phyloP scores from a whole-genome alignment of 768 basidiomycete genomes.

The Scleroderma bovista region DNA sequence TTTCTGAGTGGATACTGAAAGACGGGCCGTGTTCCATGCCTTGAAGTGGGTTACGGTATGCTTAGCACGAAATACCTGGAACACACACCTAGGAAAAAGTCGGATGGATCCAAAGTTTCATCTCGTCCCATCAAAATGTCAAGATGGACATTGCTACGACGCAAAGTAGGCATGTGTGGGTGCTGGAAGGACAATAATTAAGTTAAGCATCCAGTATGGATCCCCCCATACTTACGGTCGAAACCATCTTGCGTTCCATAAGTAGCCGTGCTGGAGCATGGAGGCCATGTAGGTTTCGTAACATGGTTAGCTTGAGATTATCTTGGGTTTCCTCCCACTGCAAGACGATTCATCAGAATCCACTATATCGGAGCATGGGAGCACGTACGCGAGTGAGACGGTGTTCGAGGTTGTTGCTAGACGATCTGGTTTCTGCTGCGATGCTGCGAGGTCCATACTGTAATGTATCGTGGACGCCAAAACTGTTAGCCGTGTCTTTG shows the following conservation, averaged over 20 bases:
- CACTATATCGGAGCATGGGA: neutral
- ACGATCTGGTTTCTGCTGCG: conserved; percentile 59
- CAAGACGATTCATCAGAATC: conserved; percentile 1
- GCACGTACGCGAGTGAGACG: conserved; percentile 71
- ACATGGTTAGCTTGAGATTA: conserved; percentile 76
- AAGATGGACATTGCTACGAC: conserved; percentile 75
- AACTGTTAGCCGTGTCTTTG: conserved; percentile 59
- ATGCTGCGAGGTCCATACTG: conserved; percentile 80
- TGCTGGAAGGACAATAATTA: conserved; percentile 36
- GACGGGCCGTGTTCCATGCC: conserved; percentile 48
- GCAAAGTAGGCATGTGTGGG: conserved; percentile 58
- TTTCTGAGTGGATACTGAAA: conserved; percentile 56
- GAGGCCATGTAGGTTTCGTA: conserved; percentile 80
- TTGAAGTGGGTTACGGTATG: conserved; percentile 19
- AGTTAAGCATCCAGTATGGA: neutral
- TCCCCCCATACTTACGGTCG: conserved; percentile 46
- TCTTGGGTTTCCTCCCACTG: conserved; percentile 96
- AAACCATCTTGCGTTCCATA: conserved; percentile 91
- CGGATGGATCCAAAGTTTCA: conserved; percentile 69
- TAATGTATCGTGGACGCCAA: conserved; percentile 87
- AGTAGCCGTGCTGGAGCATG: conserved; percentile 84
- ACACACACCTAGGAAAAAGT: conserved; percentile 72
- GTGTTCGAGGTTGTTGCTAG: conserved; percentile 54
- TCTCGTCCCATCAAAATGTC: conserved; percentile 95
- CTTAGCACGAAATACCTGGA: neutral